Evolutionary conservation across 306 rosid species (phyloP).

Genomic region (Rosa lucieae): DNA sequence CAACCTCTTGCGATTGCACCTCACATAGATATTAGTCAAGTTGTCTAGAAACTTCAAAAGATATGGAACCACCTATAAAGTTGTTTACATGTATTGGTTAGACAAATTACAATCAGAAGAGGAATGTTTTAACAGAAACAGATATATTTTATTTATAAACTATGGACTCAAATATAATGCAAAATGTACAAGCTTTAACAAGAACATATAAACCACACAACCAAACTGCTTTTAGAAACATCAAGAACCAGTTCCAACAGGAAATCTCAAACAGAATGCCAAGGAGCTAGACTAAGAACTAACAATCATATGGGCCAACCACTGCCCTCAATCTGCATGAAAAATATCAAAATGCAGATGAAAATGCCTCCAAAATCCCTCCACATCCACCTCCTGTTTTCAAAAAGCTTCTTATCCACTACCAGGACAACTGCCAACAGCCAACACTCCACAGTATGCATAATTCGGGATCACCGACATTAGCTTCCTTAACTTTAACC

Average conservation of each 20-base stretch:
- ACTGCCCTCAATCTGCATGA: conserved; percentile 1
- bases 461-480: neutral
- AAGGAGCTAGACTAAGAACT: neutral
- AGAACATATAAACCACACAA: neutral
- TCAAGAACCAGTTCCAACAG: neutral
- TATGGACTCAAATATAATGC: neutral
- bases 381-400: neutral
- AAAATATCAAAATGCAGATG: neutral
- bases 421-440: neutral
- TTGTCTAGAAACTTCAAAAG: conserved; percentile 94
- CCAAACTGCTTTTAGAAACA: neutral
- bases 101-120: neutral
- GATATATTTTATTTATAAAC: neutral
- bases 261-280: neutral
- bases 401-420: neutral
- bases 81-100: conserved; percentile 18
- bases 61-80: conserved; percentile 84
- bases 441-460: neutral
- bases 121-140: neutral
- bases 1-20: conserved; percentile 97
- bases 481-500: neutral
- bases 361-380: neutral
- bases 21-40: conserved; percentile 88
- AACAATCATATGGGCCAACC: neutral
- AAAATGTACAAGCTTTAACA: neutral